Evolutionary conservation across 176 grass and related monocot genomes (phyloP).

Genomic region (Cymbopogon citratus): DNA sequence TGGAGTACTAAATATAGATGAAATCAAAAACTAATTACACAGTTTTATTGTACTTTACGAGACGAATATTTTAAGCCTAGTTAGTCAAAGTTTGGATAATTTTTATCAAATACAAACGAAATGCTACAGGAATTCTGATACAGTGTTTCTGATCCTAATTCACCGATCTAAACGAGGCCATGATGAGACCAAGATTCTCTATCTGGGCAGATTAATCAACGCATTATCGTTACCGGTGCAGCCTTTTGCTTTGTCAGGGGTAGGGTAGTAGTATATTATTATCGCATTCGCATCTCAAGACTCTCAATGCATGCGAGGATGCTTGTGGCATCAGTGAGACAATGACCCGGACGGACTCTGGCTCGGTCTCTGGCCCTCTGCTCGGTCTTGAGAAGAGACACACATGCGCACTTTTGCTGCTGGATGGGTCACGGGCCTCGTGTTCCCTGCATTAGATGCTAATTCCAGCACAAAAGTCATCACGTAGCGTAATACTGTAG

Average conservation of each 20-base stretch:
- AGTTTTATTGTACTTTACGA: no score
- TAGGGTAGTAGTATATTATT: not conserved
- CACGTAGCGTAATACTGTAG: not conserved
- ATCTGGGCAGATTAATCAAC: slow-evolving; percentile 3
- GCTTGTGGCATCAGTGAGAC: not conserved
- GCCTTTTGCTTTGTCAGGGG: not conserved
- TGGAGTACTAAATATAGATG: no score
- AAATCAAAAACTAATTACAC: no score
- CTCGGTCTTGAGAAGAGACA: no score
- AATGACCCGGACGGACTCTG: no score
- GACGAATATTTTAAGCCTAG: no score
- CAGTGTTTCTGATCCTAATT: no score
- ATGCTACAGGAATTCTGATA: no score
- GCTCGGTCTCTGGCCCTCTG: no score
- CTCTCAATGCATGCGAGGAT: not conserved
- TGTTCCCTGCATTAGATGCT: not conserved
- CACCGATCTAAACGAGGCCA: not conserved
- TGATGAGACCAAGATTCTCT: slow-evolving; percentile 17
- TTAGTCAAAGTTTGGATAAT: no score
- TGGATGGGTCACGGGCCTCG: not conserved
- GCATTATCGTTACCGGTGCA: not conserved
- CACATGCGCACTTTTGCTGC: not conserved
- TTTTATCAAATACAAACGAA: no score
- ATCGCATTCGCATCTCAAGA: no score
- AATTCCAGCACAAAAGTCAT: not conserved